These are phyloP conservation scores for Cladosporium velox DNA, from an alignment of 2,329 filamentous ascomycete species.

Conservation along the genomic window DNA sequence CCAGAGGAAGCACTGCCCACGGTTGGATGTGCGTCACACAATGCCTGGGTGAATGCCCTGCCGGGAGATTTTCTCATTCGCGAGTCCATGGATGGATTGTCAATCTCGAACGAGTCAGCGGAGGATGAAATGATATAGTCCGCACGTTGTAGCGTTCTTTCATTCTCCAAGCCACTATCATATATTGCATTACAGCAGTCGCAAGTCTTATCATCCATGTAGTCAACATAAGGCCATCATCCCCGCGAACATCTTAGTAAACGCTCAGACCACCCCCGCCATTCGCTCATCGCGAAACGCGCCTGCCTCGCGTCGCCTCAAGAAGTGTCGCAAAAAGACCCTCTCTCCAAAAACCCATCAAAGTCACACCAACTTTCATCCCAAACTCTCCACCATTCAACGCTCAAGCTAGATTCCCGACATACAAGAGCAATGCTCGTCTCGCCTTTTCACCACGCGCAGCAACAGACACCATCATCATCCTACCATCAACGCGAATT, in stretches of 20 bases:
- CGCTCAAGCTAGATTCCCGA: not conserved
- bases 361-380: not conserved
- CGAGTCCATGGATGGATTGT: too few relatives aligned
- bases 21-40: too few relatives aligned
- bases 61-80: too few relatives aligned
- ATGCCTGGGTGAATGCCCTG: too few relatives aligned
- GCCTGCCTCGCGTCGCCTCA: not conserved
- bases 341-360: not conserved
- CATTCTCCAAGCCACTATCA: too few relatives aligned
- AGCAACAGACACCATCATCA: not conserved
- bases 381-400: not conserved
- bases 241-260: not conserved
- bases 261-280: not conserved
- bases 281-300: not conserved
- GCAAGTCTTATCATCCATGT: not conserved
- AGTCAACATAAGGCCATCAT: not conserved
- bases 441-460: not conserved
- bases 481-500: slow-evolving; percentile 25
- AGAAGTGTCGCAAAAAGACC: not conserved
- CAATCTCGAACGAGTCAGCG: too few relatives aligned
- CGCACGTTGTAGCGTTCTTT: too few relatives aligned
- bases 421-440: slow-evolving; percentile 10
- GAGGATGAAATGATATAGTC: too few relatives aligned
- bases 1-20: too few relatives aligned
- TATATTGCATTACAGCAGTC: too few relatives aligned